Evolutionary conservation across 495 filamentous ascomycete genomes (phyloP).

Genomic region (Neurospora sp.): DNA sequence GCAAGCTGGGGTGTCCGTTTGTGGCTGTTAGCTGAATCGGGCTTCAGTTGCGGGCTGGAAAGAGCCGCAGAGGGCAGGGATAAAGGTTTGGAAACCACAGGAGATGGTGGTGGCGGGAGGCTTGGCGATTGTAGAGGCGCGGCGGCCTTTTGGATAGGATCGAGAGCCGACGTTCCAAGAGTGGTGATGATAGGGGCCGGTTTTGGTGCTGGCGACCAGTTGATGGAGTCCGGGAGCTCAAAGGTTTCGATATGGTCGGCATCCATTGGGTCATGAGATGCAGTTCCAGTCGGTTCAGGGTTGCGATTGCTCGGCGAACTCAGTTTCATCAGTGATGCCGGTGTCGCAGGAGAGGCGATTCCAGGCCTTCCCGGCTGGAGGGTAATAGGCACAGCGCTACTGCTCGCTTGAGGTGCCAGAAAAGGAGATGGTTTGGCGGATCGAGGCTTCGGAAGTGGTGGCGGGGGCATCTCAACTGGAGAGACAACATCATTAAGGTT

Average conservation of each 20-base stretch:
- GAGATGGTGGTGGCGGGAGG: constrained; percentile 37
- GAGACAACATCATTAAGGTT: constrained; percentile 25
- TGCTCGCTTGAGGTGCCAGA: constrained; percentile 31
- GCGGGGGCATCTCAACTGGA: constrained; percentile 44
- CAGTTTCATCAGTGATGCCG: constrained; percentile 72
- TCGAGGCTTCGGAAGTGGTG: constrained; percentile 39
- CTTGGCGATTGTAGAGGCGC: constrained; percentile 22
- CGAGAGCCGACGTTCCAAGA: constrained; percentile 20
- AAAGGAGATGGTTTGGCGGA: constrained; percentile 40
- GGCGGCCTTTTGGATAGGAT: background rate
- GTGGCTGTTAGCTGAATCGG: constrained; percentile 22
- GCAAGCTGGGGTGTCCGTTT: constrained; percentile 37
- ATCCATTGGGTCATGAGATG: constrained; percentile 26
- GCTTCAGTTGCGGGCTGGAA: constrained; percentile 43
- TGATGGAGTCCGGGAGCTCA: constrained; percentile 54
- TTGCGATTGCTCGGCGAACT: constrained; percentile 33
- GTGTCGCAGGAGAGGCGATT: constrained; percentile 56
- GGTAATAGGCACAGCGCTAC: constrained; percentile 5
- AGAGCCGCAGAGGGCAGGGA: constrained; percentile 31
- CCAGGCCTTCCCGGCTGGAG: constrained; percentile 19
- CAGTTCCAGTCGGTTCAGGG: constrained; percentile 13
- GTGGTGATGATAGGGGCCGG: constrained; percentile 37
- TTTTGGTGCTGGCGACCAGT: constrained; percentile 29
- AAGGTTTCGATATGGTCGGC: constrained; percentile 60
- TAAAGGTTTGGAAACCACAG: constrained; percentile 30